phyloP scores from a whole-genome alignment of 768 basidiomycete species.

The Mycena epipterygia region DNA sequence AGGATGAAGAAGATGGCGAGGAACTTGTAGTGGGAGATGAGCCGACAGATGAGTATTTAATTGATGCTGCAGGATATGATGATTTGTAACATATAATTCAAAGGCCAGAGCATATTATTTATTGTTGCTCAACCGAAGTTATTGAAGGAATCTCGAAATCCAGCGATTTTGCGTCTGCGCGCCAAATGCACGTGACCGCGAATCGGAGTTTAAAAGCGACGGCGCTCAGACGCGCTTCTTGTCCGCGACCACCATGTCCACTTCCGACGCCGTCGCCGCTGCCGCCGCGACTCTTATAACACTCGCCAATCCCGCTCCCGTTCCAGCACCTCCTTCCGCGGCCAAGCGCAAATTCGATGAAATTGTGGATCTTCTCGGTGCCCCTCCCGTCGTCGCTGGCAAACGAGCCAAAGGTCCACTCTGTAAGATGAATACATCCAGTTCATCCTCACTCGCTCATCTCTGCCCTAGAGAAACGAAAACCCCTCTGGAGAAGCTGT shows the following conservation, averaged over 20 bases:
- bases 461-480: background rate
- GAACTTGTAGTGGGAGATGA: background rate
- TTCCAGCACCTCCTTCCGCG: background rate
- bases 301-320: background rate
- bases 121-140: background rate
- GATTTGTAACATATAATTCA: background rate
- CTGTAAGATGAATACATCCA: background rate
- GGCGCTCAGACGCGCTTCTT: background rate
- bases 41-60: background rate
- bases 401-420: background rate
- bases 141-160: background rate
- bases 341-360: slow-evolving; percentile 5
- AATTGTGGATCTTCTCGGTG: background rate
- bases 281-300: background rate
- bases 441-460: background rate
- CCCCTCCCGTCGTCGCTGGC: background rate
- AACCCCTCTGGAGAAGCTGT: background rate
- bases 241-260: background rate
- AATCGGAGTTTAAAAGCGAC: background rate
- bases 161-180: background rate
- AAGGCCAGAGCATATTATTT: background rate
- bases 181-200: background rate
- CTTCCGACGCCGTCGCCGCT: no score
- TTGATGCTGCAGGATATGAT: background rate
- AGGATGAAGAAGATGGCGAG: background rate